phyloP scores from a whole-genome alignment of 169 alveolate genomes.

The Cryptosporidium bovis region DNA sequence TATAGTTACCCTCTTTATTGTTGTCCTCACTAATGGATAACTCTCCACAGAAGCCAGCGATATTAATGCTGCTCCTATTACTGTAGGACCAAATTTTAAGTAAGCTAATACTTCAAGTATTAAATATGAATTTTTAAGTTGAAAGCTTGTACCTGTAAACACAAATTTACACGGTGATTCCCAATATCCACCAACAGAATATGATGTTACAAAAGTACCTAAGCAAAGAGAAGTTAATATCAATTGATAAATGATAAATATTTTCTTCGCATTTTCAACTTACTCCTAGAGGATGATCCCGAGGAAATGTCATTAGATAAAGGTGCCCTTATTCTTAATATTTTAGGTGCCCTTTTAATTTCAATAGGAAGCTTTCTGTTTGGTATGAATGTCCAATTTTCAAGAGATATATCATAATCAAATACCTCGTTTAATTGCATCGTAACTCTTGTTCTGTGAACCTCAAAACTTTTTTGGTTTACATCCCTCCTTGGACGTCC shows the following conservation, averaged over 20 bases:
- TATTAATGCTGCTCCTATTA: conserved; percentile 78
- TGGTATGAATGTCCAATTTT: conserved; percentile 79
- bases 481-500: conserved; percentile 58
- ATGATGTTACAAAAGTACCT: conserved; percentile 37
- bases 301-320: conserved; percentile 30
- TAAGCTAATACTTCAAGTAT: conserved; percentile 67
- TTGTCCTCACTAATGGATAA: conserved; percentile 77
- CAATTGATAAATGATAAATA: not conserved
- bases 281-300: conserved; percentile 34
- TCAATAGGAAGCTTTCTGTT: conserved; percentile 35
- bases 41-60: conserved; percentile 77
- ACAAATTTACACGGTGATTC: conserved; percentile 52
- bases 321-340: conserved; percentile 48
- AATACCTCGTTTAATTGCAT: conserved; percentile 78
- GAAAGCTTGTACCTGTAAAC: conserved; percentile 50
- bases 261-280: conserved; percentile 1
- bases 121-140: conserved; percentile 32
- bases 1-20: conserved; percentile 77
- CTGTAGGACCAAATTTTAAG: conserved; percentile 51
- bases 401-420: conserved; percentile 78
- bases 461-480: conserved; percentile 79
- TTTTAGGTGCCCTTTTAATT: conserved; percentile 54
- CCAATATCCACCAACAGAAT: conserved; percentile 69
- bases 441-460: conserved; percentile 78
- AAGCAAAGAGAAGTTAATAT: not conserved